phyloP scores from a whole-genome alignment of 495 filamentous ascomycete species.

The Hypoxylon subgilvum region DNA sequence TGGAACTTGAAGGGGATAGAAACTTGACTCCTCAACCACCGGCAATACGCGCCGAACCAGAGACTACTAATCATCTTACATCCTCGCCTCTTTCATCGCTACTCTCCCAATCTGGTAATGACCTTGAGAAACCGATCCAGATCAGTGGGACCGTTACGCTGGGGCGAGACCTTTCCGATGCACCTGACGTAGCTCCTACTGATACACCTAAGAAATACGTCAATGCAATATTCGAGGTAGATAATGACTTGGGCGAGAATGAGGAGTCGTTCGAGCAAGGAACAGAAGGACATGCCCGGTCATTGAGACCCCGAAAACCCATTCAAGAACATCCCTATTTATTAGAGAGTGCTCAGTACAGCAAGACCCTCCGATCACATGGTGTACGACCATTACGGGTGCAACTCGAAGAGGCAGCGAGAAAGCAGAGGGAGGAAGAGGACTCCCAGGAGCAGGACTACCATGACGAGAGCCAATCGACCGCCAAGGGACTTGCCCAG shows the following conservation, averaged over 20 bases:
- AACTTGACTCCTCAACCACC: slow-evolving; percentile 3
- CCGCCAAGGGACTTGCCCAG: slow-evolving; percentile 15
- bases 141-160: not conserved
- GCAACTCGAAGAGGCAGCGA: slow-evolving; percentile 41
- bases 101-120: slow-evolving; percentile 7
- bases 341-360: slow-evolving; percentile 71
- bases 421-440: slow-evolving; percentile 42
- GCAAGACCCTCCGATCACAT: slow-evolving; percentile 62
- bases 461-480: slow-evolving; percentile 56
- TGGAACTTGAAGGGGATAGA: slow-evolving; percentile 4
- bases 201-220: slow-evolving; percentile 7
- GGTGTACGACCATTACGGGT: slow-evolving; percentile 69
- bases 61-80: slow-evolving; percentile 5
- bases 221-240: slow-evolving; percentile 14
- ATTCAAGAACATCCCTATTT: slow-evolving; percentile 79
- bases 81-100: slow-evolving; percentile 30
- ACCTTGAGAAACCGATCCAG: not conserved
- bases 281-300: slow-evolving; percentile 43
- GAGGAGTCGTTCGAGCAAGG: slow-evolving; percentile 32
- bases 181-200: not conserved
- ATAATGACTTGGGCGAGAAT: slow-evolving; percentile 8
- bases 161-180: not conserved
- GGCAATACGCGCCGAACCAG: slow-evolving; percentile 3
- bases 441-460: slow-evolving; percentile 59
- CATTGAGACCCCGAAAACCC: slow-evolving; percentile 70